Evolutionary conservation across 805 yeast genomes (phyloP).

Genomic region (Lachancea sp.): DNA sequence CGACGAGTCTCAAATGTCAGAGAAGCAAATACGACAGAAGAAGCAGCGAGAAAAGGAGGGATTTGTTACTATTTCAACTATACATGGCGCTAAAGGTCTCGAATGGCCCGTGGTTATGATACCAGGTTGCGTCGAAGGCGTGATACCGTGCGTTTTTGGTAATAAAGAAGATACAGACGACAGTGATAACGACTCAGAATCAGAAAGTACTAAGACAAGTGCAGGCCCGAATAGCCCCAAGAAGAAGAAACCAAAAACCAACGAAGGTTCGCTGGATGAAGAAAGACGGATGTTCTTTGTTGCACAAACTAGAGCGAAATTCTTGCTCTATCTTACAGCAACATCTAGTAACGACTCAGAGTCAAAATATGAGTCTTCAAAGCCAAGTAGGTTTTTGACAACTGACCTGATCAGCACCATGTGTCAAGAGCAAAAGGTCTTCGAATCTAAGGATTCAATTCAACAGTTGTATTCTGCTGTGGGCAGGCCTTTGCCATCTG

Average conservation of each 20-base stretch:
- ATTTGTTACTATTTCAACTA: slow-evolving; percentile 61
- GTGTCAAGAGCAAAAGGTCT: slow-evolving; percentile 24
- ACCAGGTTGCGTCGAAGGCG: slow-evolving; percentile 62
- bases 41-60: slow-evolving; percentile 24
- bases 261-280: slow-evolving; percentile 45
- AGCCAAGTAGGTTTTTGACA: slow-evolving; percentile 30
- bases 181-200: slow-evolving; percentile 11
- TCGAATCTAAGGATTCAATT: slow-evolving; percentile 18
- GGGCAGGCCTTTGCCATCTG: slow-evolving; percentile 10
- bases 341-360: slow-evolving; percentile 13
- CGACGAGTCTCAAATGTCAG: slow-evolving; percentile 10
- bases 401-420: slow-evolving; percentile 23
- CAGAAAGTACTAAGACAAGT: slow-evolving; percentile 5
- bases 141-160: slow-evolving; percentile 55
- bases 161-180: slow-evolving; percentile 29
- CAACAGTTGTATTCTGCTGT: slow-evolving; percentile 19
- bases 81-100: slow-evolving; percentile 88
- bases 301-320: slow-evolving; percentile 78
- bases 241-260: slow-evolving; percentile 10
- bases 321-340: slow-evolving; percentile 40
- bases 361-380: slow-evolving; percentile 17
- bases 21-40: slow-evolving; percentile 10
- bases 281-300: slow-evolving; percentile 85
- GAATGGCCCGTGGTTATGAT: slow-evolving; percentile 94
- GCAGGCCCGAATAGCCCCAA: slow-evolving; percentile 5